A percentile compares a stretch with the other conserved stretches of the same genome.
phyloP scores from a whole-genome alignment of 306 rosid species.

The Malus asiatica region DNA sequence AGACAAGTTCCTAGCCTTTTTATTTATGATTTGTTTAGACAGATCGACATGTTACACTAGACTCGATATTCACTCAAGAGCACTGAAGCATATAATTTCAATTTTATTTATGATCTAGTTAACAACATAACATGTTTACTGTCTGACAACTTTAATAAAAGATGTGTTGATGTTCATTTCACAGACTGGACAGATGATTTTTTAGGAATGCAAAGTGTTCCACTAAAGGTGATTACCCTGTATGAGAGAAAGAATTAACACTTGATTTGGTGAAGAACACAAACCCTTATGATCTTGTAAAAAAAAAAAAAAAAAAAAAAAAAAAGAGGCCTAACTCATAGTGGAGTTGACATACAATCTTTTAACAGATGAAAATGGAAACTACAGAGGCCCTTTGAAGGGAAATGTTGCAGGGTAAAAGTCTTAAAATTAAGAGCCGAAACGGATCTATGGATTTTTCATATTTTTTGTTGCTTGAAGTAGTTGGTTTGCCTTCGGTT shows the following conservation, averaged over 20 bases:
- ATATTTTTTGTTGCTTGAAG: neutral
- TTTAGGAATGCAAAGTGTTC: conserved; percentile 29
- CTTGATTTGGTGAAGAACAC: conserved; percentile 21
- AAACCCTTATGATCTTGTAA: conserved; percentile 20
- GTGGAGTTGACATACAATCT: conserved; percentile 28
- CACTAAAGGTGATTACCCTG: conserved; percentile 13
- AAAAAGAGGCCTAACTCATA: conserved; percentile 13
- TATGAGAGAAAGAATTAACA: conserved; percentile 15
- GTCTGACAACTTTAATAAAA: no score
- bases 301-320: conserved; percentile 14
- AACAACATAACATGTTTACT: no score
- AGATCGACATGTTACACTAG: neutral
- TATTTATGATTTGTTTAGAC: conserved; percentile 8
- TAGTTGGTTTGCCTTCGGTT: conserved; percentile 20
- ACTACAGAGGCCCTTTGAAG: conserved; percentile 5
- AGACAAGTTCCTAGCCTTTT: conserved; percentile 18
- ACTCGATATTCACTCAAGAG: neutral
- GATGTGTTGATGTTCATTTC: neutral
- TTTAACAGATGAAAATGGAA: conserved; percentile 10
- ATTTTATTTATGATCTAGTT: neutral
- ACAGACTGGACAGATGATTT: conserved; percentile 21
- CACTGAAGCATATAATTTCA: neutral
- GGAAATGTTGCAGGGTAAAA: neutral
- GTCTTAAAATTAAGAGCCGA: neutral
- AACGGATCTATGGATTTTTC: neutral